Evolutionary conservation across 2,329 filamentous ascomycete species (phyloP).

Genomic region (Pseudogymnoascus sp.): DNA sequence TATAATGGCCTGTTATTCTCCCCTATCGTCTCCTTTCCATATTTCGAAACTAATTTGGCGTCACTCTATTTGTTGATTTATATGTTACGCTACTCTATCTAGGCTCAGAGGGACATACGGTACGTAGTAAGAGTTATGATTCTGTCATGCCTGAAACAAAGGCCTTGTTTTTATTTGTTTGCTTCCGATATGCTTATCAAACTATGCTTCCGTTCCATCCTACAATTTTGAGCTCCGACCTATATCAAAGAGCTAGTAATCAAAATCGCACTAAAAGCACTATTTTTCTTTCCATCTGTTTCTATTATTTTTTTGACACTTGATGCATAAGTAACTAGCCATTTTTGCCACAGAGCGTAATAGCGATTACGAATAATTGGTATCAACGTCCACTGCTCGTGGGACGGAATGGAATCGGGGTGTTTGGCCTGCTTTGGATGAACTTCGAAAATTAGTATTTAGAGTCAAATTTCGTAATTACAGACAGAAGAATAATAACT

Average conservation of each 20-base stretch:
- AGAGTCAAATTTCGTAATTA: constrained; percentile 16
- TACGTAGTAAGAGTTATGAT: neutral
- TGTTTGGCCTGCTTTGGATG: constrained; percentile 60
- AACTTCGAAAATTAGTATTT: constrained; percentile 45
- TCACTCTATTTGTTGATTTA: neutral
- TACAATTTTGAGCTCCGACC: neutral
- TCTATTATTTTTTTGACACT: neutral
- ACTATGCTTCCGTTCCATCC: neutral
- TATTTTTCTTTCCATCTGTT: constrained; percentile 2
- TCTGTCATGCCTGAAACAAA: neutral
- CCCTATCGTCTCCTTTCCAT: neutral
- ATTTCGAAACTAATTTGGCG: neutral
- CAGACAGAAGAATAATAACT: constrained; percentile 33
- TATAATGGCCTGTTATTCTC: neutral
- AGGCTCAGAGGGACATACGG: neutral
- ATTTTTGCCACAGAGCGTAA: neutral
- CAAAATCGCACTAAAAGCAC: neutral
- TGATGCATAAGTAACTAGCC: neutral
- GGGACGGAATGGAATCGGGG: constrained; percentile 56
- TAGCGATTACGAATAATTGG: neutral
- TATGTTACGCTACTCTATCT: neutral
- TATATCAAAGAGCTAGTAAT: neutral
- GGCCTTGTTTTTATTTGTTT: constrained; percentile 8
- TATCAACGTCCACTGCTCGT: constrained; percentile 25
- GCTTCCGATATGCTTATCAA: neutral